A percentile compares a stretch with the other conserved stretches of the same genome.
These are phyloP conservation scores for Penicillium riverlandense DNA, from an alignment of 495 filamentous ascomycete species.

Conservation along the genomic window DNA sequence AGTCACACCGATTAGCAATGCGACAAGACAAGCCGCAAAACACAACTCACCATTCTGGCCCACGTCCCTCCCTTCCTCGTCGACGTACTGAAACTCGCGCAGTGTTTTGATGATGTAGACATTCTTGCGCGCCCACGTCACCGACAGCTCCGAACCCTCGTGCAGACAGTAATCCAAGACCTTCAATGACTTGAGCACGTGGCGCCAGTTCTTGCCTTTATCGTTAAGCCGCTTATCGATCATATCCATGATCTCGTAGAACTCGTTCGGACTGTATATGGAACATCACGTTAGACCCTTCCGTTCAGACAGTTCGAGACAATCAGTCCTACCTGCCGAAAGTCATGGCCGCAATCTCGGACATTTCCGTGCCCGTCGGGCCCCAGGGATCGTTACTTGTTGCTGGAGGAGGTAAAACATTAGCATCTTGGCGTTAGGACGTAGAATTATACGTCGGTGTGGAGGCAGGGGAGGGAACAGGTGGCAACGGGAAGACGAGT, in stretches of 20 bases:
- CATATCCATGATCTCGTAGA: constrained; percentile 99
- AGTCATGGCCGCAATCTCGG: constrained; percentile 94
- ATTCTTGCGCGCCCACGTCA: constrained; percentile 97
- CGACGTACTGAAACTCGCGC: constrained; percentile 91
- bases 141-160: constrained; percentile 92
- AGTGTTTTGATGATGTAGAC: constrained; percentile 98
- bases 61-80: constrained; percentile 90
- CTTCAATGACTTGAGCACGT: constrained; percentile 95
- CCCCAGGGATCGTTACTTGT: constrained; percentile 99
- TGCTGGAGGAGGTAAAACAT: constrained; percentile 43
- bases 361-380: constrained; percentile 96
- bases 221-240: constrained; percentile 98
- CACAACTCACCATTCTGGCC: constrained; percentile 75
- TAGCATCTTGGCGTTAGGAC: background rate
- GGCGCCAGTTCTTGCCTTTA: constrained; percentile 99
- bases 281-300: constrained; percentile 10
- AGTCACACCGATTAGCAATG: background rate
- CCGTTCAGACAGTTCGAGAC: background rate
- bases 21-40: background rate
- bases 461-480: background rate
- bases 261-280: constrained; percentile 72
- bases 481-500: background rate
- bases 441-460: too few species aligned
- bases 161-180: constrained; percentile 98
- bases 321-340: constrained; percentile 74